Base-by-base conservation (phyloP, 345 rosid species). In the Lepidium aucheri region DNA sequence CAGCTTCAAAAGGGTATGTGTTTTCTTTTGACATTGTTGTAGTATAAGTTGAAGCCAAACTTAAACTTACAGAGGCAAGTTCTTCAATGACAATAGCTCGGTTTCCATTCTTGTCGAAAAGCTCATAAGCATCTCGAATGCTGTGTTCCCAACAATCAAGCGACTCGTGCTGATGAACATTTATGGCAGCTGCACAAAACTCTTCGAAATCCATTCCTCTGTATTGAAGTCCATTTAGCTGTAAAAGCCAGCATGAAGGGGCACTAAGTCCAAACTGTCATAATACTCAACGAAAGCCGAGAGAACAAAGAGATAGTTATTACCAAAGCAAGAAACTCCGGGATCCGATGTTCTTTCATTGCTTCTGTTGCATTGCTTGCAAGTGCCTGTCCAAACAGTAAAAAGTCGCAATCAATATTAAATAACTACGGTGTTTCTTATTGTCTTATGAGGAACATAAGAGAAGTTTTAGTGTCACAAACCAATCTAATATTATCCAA, bases 201-300 rank as follows among this genome's bases (percentile, higher is more conserved):
- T 94, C 99, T 76, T 85, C 89, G n/a, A 94, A 90, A 64, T 80
- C 89, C 97, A 94, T 86, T 67, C 84, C 82, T 85, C 89, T 84
- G 82, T 82, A 67, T 53, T 84, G 86, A 57, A 90, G 88, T 63
- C 86, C 79, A 68, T 78, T 80, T 61, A 93, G 82, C 97, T 93
- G 88, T 59, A 15, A 38, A 18, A 51, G 33, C 63, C 39, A 24
- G 16, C 18, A 60, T 13, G 20, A 6, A 39, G 42, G 34, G 35
- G 13, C 42, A 40, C 22, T 14, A 39, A 38, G n/a, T 38, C 34
- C 38, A 45, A 24, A 70, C 42, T 17, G 63, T 58, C 69, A 22
- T 4, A 60, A 51, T 32, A 57, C 46, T 5, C 38, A 41, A 32
- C 18, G 53, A n/a, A 60, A 8, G 5, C n/a, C 45, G 7, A 5